Percentiles rank a stretch among this genome's conserved stretches.
phyloP scores from a whole-genome alignment of 228 moss, liverwort and hornwort species.

The Sphagnum fallax region DNA sequence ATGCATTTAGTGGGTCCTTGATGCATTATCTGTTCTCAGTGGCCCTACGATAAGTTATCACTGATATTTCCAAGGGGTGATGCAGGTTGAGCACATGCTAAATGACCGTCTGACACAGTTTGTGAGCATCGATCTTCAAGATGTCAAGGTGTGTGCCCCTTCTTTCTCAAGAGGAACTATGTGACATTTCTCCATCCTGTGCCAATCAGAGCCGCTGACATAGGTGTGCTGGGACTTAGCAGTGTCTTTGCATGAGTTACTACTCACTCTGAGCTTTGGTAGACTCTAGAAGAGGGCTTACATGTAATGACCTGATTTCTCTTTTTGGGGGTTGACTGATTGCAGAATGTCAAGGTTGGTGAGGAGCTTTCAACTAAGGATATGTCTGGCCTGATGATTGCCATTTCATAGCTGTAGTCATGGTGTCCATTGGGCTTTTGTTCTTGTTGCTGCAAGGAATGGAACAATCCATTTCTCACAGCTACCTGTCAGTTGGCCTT shows the following conservation, averaged over 20 bases:
- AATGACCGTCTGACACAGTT: constrained; percentile 91
- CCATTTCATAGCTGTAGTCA: constrained; percentile 20
- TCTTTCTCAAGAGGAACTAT: background rate
- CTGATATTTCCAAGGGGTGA: background rate
- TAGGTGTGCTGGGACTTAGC: background rate
- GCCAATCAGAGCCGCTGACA: constrained; percentile 2
- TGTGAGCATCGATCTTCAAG: constrained; percentile 90
- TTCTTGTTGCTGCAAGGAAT: constrained; percentile 10
- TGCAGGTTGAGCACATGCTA: constrained; percentile 87
- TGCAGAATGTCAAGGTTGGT: constrained; percentile 75
- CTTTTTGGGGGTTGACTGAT: constrained; percentile 25
- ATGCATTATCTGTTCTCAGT: too few species aligned
- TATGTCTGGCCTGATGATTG: constrained; percentile 18
- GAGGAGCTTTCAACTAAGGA: constrained; percentile 35
- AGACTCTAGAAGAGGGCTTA: background rate
- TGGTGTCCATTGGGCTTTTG: constrained; percentile 7
- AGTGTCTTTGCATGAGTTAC: background rate
- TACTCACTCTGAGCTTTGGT: constrained; percentile 5
- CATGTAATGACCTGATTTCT: constrained; percentile 12
- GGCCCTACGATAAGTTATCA: too few species aligned
- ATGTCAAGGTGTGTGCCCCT: constrained; percentile 54
- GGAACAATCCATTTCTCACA: too few species aligned
- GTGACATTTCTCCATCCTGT: background rate
- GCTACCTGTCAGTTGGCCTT: too few species aligned
- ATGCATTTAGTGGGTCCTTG: too few species aligned